A percentile compares a stretch with the other conserved stretches of the same genome.
Evolutionary conservation across 352 stramenopile species (phyloP).

Genomic region (Pythium rishiriense): DNA sequence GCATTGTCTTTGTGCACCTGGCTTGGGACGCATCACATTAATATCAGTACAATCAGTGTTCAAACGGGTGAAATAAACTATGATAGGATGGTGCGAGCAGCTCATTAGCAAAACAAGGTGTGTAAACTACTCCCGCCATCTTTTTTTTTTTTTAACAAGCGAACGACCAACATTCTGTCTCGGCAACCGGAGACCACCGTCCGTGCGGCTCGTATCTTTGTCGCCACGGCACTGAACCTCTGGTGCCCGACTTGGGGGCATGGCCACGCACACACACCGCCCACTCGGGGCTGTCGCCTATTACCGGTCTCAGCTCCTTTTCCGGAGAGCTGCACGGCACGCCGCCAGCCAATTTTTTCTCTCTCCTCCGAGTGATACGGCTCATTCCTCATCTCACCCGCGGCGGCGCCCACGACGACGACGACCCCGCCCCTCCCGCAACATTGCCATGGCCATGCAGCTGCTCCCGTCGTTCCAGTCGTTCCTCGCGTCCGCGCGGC

Average conservation of each 20-base stretch:
- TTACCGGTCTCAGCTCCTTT: too few species aligned
- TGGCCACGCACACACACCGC: conserved; percentile 14
- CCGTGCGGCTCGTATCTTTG: conserved; percentile 46
- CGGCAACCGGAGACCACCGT: not conserved
- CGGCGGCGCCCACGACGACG: conserved; percentile 11
- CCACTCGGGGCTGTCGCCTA: conserved; percentile 3
- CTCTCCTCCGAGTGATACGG: conserved; percentile 5
- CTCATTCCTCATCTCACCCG: conserved; percentile 15
- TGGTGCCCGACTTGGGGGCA: not conserved
- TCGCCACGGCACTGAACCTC: conserved; percentile 24
- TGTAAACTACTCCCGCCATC: not conserved
- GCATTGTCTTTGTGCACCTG: conserved; percentile 13
- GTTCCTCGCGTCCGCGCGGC: conserved; percentile 47
- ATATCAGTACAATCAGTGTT: not conserved
- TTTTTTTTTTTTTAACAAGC: conserved; percentile 28
- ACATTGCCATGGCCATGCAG: conserved; percentile 38
- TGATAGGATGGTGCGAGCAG: not conserved
- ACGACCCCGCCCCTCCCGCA: not conserved
- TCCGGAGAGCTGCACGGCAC: not conserved
- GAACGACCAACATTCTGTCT: conserved; percentile 8
- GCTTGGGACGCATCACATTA: not conserved
- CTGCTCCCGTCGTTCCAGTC: conserved; percentile 58
- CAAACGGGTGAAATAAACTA: too few species aligned
- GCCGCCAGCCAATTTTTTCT: not conserved
- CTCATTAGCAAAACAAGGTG: conserved; percentile 18